Conservation (phyloP, 1,284 basidiomycete genomes). For the Hymenochaete sp. region DNA sequence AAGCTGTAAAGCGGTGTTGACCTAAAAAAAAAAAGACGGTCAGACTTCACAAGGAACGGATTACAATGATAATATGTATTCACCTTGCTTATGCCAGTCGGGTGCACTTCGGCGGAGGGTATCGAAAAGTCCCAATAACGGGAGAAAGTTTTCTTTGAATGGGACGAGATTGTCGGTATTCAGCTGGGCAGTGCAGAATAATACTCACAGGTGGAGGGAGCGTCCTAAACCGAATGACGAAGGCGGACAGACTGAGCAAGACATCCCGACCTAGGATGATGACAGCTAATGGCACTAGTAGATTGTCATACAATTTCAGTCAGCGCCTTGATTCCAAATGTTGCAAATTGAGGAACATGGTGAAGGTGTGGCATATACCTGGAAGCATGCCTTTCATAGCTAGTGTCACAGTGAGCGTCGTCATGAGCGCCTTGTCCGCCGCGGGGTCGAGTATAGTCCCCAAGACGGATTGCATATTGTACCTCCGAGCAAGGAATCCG, state of each 20-base stretch:
- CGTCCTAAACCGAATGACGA: constrained; percentile 89
- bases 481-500: constrained; percentile 83
- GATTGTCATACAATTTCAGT: not conserved
- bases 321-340: not conserved
- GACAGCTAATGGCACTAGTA: constrained; percentile 70
- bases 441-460: constrained; percentile 95
- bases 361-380: constrained; percentile 33
- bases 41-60: not conserved
- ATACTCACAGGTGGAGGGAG: constrained; percentile 73
- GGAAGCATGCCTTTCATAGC: constrained; percentile 80
- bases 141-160: constrained; percentile 71
- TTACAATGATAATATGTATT: constrained; percentile 15
- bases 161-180: constrained; percentile 10
- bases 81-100: constrained; percentile 87
- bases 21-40: constrained; percentile 35
- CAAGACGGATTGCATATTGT: constrained; percentile 79
- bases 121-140: constrained; percentile 95
- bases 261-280: constrained; percentile 90
- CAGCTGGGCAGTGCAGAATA: not conserved
- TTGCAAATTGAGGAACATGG: not conserved
- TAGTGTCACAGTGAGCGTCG: constrained; percentile 84
- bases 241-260: constrained; percentile 80
- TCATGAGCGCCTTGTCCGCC: constrained; percentile 95
- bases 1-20: constrained; percentile 91
- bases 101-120: constrained; percentile 88